Evolutionary conservation across 441 rosid species (phyloP), one percentile per base, ranked within the genome.

Genomic region (Adansonia rubrostipa): DNA sequence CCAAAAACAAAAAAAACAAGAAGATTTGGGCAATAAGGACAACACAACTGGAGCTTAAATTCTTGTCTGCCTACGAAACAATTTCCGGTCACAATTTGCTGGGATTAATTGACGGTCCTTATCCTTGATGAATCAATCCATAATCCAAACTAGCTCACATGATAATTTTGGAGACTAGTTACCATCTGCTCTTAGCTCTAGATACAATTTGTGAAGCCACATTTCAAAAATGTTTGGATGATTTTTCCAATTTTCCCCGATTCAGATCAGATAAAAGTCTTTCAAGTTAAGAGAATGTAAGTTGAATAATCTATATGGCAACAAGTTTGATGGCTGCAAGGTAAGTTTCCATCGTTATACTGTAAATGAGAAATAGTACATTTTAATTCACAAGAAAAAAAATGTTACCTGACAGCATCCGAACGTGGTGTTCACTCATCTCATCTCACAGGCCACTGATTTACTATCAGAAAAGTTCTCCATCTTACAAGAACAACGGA

Each of bases 401-500:
- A n/a, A 69, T 48, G 75, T 70, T 80, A 66, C 57, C 14, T 45
- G 76, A 67, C 54, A 77, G 68, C 65, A 77, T 42, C 79, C 85
- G 65, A 83, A 79, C 81, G 77, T 56, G 84, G 79, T 77, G 45
- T 63, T 51, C 70, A 22, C 65, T 28, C 22, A 75, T 6, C 68
- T 83, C 83, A 84, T 82, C 85, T 4, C 86, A 80, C 65, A 22
- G 63, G 72, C 60, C 75, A 72, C 85, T 81, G 78, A 66, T 64
- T 84, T 85, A 78, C 77, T 62, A 22, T 78, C 19, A n/a, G 17
- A 80, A 42, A 83, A 42, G 79, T 73, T 67, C 44, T 77, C 80
- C 81, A 78, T 86, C 84, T 85, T 81, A 88, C 88, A 84, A 82
- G 83, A 77, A 66, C 17, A 68, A 68, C 56, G n/a, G 77, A 77